Base-by-base conservation (phyloP, 768 basidiomycete genomes). In the Lactifluus echinatus region DNA sequence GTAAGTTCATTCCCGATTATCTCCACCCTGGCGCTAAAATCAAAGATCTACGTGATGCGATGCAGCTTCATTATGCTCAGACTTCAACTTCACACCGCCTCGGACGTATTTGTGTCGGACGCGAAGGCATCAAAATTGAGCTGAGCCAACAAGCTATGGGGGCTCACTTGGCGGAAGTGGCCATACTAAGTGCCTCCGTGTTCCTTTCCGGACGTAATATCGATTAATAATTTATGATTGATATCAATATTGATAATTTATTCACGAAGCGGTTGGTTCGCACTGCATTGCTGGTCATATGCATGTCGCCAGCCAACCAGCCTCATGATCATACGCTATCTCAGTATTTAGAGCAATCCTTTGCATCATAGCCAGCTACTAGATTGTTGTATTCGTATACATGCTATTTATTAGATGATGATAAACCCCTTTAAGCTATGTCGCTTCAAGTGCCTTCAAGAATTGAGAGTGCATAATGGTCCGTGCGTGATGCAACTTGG, bases 141-240 rank as follows among this genome's bases (percentile, higher is more conserved):
- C 31, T 65, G 42, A 58, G 60, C 15, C 55, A 36, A n/a, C 52
- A 44, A 8, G 64, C 59, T 8, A 55, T 65, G 39, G 56, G 61
- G 24, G 57, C 56, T 8, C 56, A 54, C 12, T 33, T 65, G 12
- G 54, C 36, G 0, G 64, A 65, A 17, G 56, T 60, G 34, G 61
- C 56, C 48, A 53, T 65, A n/a, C 43, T 65, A 8, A 37, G 54
- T 26, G 59, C 62, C 31, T 64, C 63, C 15, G 24, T 65, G 15
- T 64, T 65, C 43, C 60, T 65, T 5, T 63, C 61, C 14, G 63
- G 63, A 6, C 42, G 24, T 8, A 55, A 39, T 12, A 62, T 63
- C 17, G 63, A 63, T 46, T 63, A 28, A 48, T 17, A 42, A 42
- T 14, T 19, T 1, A n/a, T n/a, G n/a, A n/a, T n/a, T n/a, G n/a